Evolutionary conservation across 805 yeast species (phyloP).

Genomic region (Wickerhamomyces bisporus): DNA sequence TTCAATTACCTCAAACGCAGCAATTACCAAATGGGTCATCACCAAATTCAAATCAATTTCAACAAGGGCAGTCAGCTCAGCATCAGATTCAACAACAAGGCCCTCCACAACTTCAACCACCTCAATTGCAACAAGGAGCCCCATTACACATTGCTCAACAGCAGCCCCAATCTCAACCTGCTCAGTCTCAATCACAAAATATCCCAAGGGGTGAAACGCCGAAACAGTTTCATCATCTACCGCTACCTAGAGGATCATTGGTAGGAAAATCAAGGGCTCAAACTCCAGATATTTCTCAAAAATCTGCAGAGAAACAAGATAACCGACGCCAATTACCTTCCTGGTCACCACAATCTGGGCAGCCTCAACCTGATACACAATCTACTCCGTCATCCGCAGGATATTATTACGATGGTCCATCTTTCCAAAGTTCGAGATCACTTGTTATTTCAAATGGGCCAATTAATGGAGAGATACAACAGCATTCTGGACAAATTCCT

Average conservation of each 20-base stretch:
- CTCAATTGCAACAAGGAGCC: neutral
- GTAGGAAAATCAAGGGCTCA: slow-evolving; percentile 5
- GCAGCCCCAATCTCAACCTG: slow-evolving; percentile 4
- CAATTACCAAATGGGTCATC: slow-evolving; percentile 3
- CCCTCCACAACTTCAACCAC: slow-evolving; percentile 5
- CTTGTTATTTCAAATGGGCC: neutral
- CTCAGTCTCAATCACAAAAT: slow-evolving; percentile 15
- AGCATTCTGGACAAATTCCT: neutral
- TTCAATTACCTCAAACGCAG: slow-evolving; percentile 5
- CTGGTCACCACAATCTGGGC: slow-evolving; percentile 1
- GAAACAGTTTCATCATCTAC: slow-evolving; percentile 23
- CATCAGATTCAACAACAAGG: slow-evolving; percentile 11
- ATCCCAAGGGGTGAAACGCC: slow-evolving; percentile 14
- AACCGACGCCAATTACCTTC: neutral
- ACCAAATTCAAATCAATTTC: too few species aligned
- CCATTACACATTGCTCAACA: neutral
- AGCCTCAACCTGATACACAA: slow-evolving; percentile 4
- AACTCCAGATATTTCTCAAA: slow-evolving; percentile 9
- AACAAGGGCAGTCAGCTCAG: neutral
- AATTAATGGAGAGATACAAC: neutral
- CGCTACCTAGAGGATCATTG: slow-evolving; percentile 20
- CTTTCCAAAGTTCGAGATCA: neutral
- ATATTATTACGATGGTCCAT: neutral
- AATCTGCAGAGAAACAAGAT: neutral
- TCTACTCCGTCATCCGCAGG: neutral